phyloP scores from a whole-genome alignment of 305 asterid genomes.

The Andrographis paniculata region DNA sequence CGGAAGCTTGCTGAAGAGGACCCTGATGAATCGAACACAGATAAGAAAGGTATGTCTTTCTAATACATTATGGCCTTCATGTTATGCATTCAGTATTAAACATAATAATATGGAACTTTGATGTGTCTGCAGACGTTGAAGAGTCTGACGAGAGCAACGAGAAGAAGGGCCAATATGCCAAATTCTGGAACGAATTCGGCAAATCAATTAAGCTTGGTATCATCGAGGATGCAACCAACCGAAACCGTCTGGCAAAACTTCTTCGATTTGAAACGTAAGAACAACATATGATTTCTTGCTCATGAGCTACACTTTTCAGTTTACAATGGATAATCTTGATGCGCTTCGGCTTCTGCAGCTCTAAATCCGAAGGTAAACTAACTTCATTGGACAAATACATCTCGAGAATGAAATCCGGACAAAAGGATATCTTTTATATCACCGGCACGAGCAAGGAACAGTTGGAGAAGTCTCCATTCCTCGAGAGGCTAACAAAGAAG shows the following conservation, averaged over 20 bases:
- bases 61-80: not conserved
- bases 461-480: conserved; percentile 88
- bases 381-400: conserved; percentile 72
- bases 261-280: conserved; percentile 86
- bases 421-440: conserved; percentile 81
- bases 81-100: not conserved
- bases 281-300: not conserved
- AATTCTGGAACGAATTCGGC: conserved; percentile 78
- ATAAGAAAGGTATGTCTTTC: conserved; percentile 47
- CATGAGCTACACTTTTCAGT: not conserved
- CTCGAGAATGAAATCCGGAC: conserved; percentile 78
- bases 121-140: conserved; percentile 35
- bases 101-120: not conserved
- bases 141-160: conserved; percentile 43
- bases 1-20: conserved; percentile 94
- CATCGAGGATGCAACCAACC: conserved; percentile 82
- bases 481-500: conserved; percentile 70
- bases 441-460: conserved; percentile 86
- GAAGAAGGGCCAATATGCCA: conserved; percentile 61
- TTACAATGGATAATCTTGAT: not conserved
- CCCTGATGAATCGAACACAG: conserved; percentile 70
- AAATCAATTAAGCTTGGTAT: conserved; percentile 95
- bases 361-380: conserved; percentile 81
- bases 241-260: conserved; percentile 87
- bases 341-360: conserved; percentile 29